phyloP scores from a whole-genome alignment of 768 basidiomycete species.

The Hericium alpestre region DNA sequence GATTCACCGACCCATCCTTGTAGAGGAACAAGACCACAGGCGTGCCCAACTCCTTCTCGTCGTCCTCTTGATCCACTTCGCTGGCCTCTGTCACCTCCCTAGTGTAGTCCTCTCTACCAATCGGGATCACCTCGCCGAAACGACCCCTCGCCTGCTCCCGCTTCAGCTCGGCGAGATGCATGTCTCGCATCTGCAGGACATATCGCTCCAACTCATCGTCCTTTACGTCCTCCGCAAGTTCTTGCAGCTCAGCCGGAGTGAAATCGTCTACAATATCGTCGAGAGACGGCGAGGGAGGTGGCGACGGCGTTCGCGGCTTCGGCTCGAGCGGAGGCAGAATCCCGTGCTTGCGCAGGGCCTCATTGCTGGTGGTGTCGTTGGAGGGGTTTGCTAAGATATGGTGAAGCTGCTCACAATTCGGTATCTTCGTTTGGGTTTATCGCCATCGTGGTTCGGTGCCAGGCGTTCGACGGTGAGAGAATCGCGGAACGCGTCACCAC shows the following conservation, averaged over 20 bases:
- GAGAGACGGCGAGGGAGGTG: slow-evolving; percentile 66
- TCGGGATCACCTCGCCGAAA: slow-evolving; percentile 81
- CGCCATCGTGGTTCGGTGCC: slow-evolving; percentile 31
- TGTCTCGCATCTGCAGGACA: slow-evolving; percentile 54
- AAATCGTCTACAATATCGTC: slow-evolving; percentile 58
- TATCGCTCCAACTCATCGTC: slow-evolving; percentile 72
- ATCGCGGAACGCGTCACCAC: background rate
- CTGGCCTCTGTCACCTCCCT: slow-evolving; percentile 93
- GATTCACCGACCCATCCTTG: slow-evolving; percentile 73
- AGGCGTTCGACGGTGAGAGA: background rate
- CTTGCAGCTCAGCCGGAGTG: slow-evolving; percentile 50
- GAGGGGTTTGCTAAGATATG: slow-evolving; percentile 2
- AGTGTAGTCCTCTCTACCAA: slow-evolving; percentile 88
- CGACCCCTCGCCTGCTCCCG: slow-evolving; percentile 47
- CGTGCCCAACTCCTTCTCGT: slow-evolving; percentile 62
- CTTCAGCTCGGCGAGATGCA: slow-evolving; percentile 55
- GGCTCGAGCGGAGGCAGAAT: slow-evolving; percentile 71
- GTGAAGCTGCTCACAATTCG: slow-evolving; percentile 65
- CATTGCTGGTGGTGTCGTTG: slow-evolving; percentile 52
- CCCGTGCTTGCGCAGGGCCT: slow-evolving; percentile 85
- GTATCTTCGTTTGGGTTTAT: slow-evolving; percentile 87
- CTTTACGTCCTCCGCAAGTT: slow-evolving; percentile 58
- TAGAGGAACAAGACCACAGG: slow-evolving; percentile 92
- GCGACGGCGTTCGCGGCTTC: slow-evolving; percentile 67
- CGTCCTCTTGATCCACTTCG: slow-evolving; percentile 51